These are phyloP conservation scores for Aspergillus fijiensis DNA, from an alignment of 2,329 filamentous ascomycete genomes.

Conservation along the genomic window DNA sequence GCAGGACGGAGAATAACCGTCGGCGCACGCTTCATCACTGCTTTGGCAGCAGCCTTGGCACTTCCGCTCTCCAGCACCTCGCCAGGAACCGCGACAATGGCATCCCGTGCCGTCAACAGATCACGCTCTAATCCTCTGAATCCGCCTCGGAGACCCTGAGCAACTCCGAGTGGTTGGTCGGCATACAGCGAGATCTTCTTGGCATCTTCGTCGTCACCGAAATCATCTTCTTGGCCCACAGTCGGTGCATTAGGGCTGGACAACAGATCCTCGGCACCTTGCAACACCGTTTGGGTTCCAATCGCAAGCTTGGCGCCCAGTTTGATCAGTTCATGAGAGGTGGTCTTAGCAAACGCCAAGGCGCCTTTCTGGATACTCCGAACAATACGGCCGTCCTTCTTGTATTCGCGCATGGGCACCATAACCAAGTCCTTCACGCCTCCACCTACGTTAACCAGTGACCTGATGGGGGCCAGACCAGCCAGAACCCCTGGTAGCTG, in stretches of 20 bases:
- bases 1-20: slow-evolving; percentile 89
- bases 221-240: slow-evolving; percentile 57
- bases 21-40: slow-evolving; percentile 78
- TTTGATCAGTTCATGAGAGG: slow-evolving; percentile 89
- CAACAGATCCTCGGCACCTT: slow-evolving; percentile 82
- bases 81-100: slow-evolving; percentile 89
- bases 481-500: slow-evolving; percentile 87
- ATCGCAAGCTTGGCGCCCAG: slow-evolving; percentile 92
- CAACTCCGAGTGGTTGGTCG: slow-evolving; percentile 84
- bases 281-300: slow-evolving; percentile 88
- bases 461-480: slow-evolving; percentile 84
- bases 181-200: slow-evolving; percentile 89
- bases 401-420: slow-evolving; percentile 87
- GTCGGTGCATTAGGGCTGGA: slow-evolving; percentile 33
- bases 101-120: slow-evolving; percentile 80
- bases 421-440: slow-evolving; percentile 84
- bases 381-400: slow-evolving; percentile 88
- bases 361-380: slow-evolving; percentile 91
- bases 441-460: slow-evolving; percentile 84
- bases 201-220: slow-evolving; percentile 65
- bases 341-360: slow-evolving; percentile 85
- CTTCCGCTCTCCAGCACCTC: slow-evolving; percentile 85
- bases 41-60: slow-evolving; percentile 75
- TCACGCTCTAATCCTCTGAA: slow-evolving; percentile 82
- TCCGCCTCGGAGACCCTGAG: slow-evolving; percentile 80